Conservation (phyloP, 352 stramenopile genomes). For the Phytophthora crassamura region DNA sequence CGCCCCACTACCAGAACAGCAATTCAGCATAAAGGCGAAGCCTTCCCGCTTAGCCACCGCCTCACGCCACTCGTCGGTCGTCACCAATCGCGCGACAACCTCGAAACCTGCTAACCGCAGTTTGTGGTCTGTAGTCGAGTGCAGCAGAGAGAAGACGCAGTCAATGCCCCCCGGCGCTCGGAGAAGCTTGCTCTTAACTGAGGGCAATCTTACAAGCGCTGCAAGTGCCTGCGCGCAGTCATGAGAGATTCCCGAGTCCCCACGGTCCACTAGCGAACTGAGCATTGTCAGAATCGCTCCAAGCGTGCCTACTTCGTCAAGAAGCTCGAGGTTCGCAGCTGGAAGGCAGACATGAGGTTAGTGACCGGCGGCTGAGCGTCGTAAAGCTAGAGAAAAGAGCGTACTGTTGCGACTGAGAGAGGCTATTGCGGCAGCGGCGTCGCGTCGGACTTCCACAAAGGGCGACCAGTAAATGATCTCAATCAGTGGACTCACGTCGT, state of each 20-base stretch:
- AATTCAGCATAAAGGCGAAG: constrained; percentile 71
- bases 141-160: constrained; percentile 71
- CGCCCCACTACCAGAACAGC: constrained; percentile 49
- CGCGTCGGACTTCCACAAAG: constrained; percentile 80
- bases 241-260: constrained; percentile 66
- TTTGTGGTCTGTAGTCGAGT: constrained; percentile 52
- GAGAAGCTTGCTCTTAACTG: constrained; percentile 69
- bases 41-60: constrained; percentile 69
- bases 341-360: constrained; percentile 4
- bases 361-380: background rate
- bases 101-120: constrained; percentile 63
- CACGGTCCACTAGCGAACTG: constrained; percentile 49
- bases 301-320: constrained; percentile 74
- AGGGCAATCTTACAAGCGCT: constrained; percentile 58
- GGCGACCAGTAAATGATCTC: constrained; percentile 91
- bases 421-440: constrained; percentile 75
- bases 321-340: constrained; percentile 74
- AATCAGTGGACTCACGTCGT: constrained; percentile 78
- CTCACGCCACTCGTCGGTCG: constrained; percentile 64
- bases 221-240: constrained; percentile 72
- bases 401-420: constrained; percentile 80
- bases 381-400: background rate
- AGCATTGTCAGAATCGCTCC: constrained; percentile 82
- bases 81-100: constrained; percentile 66
- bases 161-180: constrained; percentile 71